Evolutionary conservation across 305 asterid genomes (phyloP).

Genomic region (Fraxinus angustifolia): DNA sequence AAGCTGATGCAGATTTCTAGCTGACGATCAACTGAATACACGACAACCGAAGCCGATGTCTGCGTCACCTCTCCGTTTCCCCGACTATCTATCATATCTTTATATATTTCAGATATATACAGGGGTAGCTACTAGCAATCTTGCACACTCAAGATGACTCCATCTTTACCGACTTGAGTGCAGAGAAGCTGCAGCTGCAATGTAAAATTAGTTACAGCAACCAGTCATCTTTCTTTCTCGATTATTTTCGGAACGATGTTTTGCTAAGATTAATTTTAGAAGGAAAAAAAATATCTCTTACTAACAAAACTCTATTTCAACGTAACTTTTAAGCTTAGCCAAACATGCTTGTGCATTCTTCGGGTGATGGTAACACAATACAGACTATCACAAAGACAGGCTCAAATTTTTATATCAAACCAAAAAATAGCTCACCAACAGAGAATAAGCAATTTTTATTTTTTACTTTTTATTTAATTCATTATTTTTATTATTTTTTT

Average conservation of each 20-base stretch:
- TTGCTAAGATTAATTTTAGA: not conserved
- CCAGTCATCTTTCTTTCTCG: not conserved
- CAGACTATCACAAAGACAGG: not conserved
- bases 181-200: slow-evolving; percentile 52
- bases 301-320: not conserved
- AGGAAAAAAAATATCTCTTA: not conserved
- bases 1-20: slow-evolving; percentile 30
- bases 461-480: not conserved
- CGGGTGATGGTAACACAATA: not conserved
- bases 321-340: not conserved
- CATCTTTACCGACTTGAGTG: slow-evolving; percentile 70
- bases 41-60: slow-evolving; percentile 16
- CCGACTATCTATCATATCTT: not conserved
- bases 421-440: not conserved
- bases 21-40: not conserved
- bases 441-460: not conserved
- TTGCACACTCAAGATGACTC: slow-evolving; percentile 38
- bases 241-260: not conserved
- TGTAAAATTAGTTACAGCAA: slow-evolving; percentile 5
- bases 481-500: too few species aligned
- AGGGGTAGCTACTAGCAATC: slow-evolving; percentile 33
- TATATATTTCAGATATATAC: slow-evolving; percentile 24
- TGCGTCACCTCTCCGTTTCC: slow-evolving; percentile 19
- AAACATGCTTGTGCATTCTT: not conserved
- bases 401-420: not conserved